Conservation (phyloP, 192 early-diverging fungal species). For the Backusella psychrophila region DNA sequence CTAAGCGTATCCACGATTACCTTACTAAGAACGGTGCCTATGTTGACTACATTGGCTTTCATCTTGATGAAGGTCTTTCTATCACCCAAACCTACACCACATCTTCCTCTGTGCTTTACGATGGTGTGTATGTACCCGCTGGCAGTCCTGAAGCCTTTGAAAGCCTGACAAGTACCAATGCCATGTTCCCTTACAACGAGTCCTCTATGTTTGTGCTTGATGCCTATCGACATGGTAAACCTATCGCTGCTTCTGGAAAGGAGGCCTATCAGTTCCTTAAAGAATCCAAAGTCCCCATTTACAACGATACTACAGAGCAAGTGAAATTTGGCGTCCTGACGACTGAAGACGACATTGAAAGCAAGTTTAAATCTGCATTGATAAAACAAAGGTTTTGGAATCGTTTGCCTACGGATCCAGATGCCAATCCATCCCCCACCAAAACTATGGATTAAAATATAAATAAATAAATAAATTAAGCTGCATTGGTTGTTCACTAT, state of each 20-base stretch:
- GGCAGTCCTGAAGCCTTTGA: conserved; percentile 10
- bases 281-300: not conserved
- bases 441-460: not conserved
- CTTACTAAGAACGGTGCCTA: conserved; percentile 9
- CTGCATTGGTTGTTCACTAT: not conserved
- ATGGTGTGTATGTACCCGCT: conserved; percentile 26
- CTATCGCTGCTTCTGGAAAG: conserved; percentile 14
- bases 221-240: conserved; percentile 24
- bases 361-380: conserved; percentile 7
- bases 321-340: not conserved
- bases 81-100: conserved; percentile 20
- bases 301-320: not conserved
- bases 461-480: not conserved
- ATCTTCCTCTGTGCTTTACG: conserved; percentile 14
- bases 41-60: conserved; percentile 12
- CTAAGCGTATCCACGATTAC: conserved; percentile 7
- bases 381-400: conserved; percentile 17
- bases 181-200: conserved; percentile 12
- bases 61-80: not conserved
- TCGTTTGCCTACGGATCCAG: conserved; percentile 4
- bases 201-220: conserved; percentile 12
- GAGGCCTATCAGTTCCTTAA: conserved; percentile 11
- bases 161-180: not conserved
- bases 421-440: not conserved
- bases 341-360: not conserved